Evolutionary conservation across 352 stramenopile species (phyloP), one percentile per base, ranked within the genome.

Genomic region (Pythium scleroteichum): DNA sequence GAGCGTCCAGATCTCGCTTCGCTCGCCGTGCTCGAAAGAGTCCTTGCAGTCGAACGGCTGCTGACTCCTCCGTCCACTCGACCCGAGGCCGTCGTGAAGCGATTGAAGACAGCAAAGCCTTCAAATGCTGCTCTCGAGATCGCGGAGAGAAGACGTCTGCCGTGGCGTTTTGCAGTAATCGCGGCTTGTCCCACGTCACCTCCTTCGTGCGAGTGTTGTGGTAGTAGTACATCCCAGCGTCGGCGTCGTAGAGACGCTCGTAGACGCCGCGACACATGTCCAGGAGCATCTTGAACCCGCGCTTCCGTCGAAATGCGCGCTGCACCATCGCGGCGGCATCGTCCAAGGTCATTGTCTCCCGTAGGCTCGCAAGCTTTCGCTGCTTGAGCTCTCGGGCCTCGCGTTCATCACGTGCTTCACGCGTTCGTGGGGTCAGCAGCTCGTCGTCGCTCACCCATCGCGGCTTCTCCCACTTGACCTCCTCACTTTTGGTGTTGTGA

Each of bases 161-260:
- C 2, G 76, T 29, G 1, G 59, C 58, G 10, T 68, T 51, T 3
- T 76, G 74, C 16, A 93, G 58, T 32, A 90, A 22, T 24, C 71
- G 54, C 2, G 85, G 85, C 53, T 90, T 88, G 4, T 76, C 77
- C 85, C 85, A 94, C 32, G 75, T 75, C 17, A 78, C 79, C 40
- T 85, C 68, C 22, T 85, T 76, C 2, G 85, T 94, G 13, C 77
- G 72, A 3, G 79, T 94, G 69, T 91, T 94, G 71, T 92, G 76
- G 64, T 91, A 94, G 68, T 87, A 94, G 55, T 79, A 94, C 26
- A 59, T 32, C 3, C 73, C 62, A 44, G 73, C 59, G 0, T 70
- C 69, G 6, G 78, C 62, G 38, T 94, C 85, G 41, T 81, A 92
- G 45, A 92, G 84, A 40, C 79, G 69, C 65, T 88, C 79, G 53